Percentiles rank a stretch among this genome's conserved stretches.
Evolutionary conservation across 2,329 filamentous ascomycete genomes (phyloP).

Genomic region (Escovopsis weberi): DNA sequence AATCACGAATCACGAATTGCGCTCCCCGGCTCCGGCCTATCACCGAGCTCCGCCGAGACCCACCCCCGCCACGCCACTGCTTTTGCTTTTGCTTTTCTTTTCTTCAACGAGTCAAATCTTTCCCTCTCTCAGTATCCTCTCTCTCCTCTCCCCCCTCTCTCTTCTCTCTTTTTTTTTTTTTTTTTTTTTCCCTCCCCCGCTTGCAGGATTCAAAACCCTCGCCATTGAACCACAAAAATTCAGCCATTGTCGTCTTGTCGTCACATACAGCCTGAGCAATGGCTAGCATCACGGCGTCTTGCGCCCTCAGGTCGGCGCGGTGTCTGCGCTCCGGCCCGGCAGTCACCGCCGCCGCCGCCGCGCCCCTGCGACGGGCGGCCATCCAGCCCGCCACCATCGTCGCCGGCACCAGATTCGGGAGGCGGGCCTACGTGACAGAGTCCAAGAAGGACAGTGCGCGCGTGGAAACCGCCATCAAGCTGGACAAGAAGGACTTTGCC

Average conservation of each 20-base stretch:
- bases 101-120: slow-evolving; percentile 13
- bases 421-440: slow-evolving; percentile 69
- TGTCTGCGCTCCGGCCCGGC: slow-evolving; percentile 32
- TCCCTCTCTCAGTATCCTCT: no score
- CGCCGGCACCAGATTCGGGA: slow-evolving; percentile 13
- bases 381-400: slow-evolving; percentile 16
- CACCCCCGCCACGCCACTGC: slow-evolving; percentile 8
- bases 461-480: slow-evolving; percentile 73
- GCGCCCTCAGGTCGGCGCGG: slow-evolving; percentile 62
- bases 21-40: slow-evolving; percentile 13
- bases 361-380: slow-evolving; percentile 12
- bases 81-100: neutral
- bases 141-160: slow-evolving; percentile 8
- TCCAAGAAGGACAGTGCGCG: slow-evolving; percentile 67
- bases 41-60: slow-evolving; percentile 21
- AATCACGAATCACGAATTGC: slow-evolving; percentile 15
- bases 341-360: slow-evolving; percentile 16
- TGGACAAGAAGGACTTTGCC: slow-evolving; percentile 73
- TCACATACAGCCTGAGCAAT: slow-evolving; percentile 24
- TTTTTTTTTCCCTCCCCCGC: slow-evolving; percentile 8
- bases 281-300: slow-evolving; percentile 52
- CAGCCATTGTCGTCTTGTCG: no score
- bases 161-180: slow-evolving; percentile 8
- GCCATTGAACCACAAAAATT: slow-evolving; percentile 7
- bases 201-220: slow-evolving; percentile 1